Evolutionary conservation across 225 moss, liverwort and hornwort genomes (phyloP).

Genomic region (Neckera pumila): DNA sequence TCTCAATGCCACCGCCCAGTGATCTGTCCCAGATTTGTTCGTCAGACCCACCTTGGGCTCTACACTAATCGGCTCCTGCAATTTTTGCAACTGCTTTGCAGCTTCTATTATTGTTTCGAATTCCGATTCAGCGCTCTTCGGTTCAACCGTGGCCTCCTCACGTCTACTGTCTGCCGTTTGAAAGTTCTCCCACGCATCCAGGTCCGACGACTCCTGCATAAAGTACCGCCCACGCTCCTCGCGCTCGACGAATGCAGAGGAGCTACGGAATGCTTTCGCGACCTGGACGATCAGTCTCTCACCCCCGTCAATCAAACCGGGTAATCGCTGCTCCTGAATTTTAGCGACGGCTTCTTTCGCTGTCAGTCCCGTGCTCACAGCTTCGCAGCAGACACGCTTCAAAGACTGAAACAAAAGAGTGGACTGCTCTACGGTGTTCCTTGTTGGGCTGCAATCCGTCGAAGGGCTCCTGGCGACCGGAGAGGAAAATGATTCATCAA

Average conservation of each 20-base stretch:
- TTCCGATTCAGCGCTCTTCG: background rate
- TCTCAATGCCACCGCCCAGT: background rate
- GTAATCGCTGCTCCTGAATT: constrained; percentile 18
- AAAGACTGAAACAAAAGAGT: constrained; percentile 9
- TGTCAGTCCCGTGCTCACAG: constrained; percentile 9
- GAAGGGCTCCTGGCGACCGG: background rate
- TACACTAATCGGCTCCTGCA: background rate
- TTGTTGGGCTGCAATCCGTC: background rate
- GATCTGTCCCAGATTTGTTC: background rate
- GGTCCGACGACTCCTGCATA: background rate
- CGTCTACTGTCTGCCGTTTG: background rate
- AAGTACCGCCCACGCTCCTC: constrained; percentile 27
- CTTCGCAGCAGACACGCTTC: constrained; percentile 8
- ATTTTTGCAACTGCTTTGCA: constrained; percentile 12
- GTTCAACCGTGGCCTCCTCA: background rate
- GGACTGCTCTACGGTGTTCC: constrained; percentile 5
- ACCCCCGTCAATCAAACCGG: constrained; percentile 21
- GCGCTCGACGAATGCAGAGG: constrained; percentile 12
- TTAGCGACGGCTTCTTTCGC: constrained; percentile 27
- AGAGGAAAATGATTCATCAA: background rate
- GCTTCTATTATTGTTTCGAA: constrained; percentile 3
- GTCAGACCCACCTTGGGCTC: background rate
- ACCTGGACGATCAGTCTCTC: constrained; percentile 36
- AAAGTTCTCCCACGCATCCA: background rate
- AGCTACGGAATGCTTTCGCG: constrained; percentile 16